Evolutionary conservation across 768 basidiomycete species (phyloP).

Genomic region (Rubroboletus pulcherrimus): DNA sequence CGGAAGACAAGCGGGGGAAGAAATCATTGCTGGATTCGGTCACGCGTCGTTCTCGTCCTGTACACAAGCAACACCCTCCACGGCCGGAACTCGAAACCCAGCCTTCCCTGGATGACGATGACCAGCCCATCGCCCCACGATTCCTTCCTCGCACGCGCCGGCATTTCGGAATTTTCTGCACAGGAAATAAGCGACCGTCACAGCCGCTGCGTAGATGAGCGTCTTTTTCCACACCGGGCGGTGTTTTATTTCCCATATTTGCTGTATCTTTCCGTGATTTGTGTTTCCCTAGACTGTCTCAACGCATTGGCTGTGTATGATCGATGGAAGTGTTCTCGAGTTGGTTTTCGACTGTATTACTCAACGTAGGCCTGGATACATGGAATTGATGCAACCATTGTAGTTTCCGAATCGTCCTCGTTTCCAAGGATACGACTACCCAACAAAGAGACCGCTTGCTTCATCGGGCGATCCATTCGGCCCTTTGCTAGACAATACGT

Average conservation of each 20-base stretch:
- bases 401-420: not conserved
- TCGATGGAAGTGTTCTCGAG: not conserved
- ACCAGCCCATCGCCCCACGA: constrained; percentile 7
- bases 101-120: constrained; percentile 3
- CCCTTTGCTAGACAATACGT: no score
- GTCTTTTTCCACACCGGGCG: not conserved
- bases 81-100: constrained; percentile 9
- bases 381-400: not conserved
- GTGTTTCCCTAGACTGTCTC: constrained; percentile 5
- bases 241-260: constrained; percentile 1
- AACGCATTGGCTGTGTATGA: constrained; percentile 7
- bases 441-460: constrained; percentile 27
- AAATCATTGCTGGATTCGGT: constrained; percentile 4
- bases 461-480: constrained; percentile 1
- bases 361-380: not conserved
- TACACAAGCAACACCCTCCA: constrained; percentile 24
- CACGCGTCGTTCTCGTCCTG: constrained; percentile 20
- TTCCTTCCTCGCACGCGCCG: constrained; percentile 16
- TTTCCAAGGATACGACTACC: constrained; percentile 8
- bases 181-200: constrained; percentile 24
- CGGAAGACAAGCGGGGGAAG: constrained; percentile 15
- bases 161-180: constrained; percentile 39
- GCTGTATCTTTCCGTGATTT: constrained; percentile 5
- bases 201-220: constrained; percentile 12
- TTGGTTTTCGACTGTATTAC: constrained; percentile 6